These are phyloP conservation scores for Aspergillus sp. DNA, from an alignment of 2,329 filamentous ascomycete species.

Conservation along the genomic window DNA sequence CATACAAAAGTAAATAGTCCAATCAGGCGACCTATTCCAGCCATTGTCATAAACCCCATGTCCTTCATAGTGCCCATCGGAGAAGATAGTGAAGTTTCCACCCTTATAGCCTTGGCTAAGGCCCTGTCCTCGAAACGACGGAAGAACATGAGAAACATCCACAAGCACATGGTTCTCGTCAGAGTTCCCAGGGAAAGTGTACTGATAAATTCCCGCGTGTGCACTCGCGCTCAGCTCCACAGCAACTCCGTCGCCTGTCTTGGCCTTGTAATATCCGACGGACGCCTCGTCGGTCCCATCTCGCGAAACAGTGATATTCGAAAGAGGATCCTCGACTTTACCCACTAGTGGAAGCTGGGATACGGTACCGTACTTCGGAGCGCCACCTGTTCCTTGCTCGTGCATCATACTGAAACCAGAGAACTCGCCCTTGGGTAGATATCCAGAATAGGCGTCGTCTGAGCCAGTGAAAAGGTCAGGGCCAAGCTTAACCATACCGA, in stretches of 20 bases:
- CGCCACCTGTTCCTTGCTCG: slow-evolving; percentile 67
- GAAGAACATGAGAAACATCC: slow-evolving; percentile 66
- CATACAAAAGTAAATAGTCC: slow-evolving; percentile 32
- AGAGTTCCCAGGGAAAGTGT: slow-evolving; percentile 53
- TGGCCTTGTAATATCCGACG: slow-evolving; percentile 63
- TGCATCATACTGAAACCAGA: slow-evolving; percentile 65
- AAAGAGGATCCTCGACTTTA: slow-evolving; percentile 54
- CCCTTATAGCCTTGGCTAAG: slow-evolving; percentile 63
- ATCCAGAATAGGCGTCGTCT: slow-evolving; percentile 45
- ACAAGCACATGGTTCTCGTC: slow-evolving; percentile 53
- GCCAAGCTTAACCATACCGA: slow-evolving; percentile 46
- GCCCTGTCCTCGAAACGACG: slow-evolving; percentile 60
- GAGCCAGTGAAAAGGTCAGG: slow-evolving; percentile 39
- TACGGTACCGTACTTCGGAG: slow-evolving; percentile 68
- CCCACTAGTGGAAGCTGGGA: slow-evolving; percentile 59
- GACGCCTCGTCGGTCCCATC: slow-evolving; percentile 51
- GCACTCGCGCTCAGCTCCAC: slow-evolving; percentile 59
- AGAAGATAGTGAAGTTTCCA: slow-evolving; percentile 57
- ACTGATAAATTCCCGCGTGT: slow-evolving; percentile 56
- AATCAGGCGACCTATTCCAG: slow-evolving; percentile 64
- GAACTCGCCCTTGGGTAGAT: slow-evolving; percentile 49
- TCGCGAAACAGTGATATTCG: slow-evolving; percentile 57
- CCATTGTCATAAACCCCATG: slow-evolving; percentile 65
- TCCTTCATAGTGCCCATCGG: slow-evolving; percentile 58
- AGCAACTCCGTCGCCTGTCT: slow-evolving; percentile 55